phyloP scores from a whole-genome alignment of 805 yeast genomes.

The Yamadazyma insecticola region DNA sequence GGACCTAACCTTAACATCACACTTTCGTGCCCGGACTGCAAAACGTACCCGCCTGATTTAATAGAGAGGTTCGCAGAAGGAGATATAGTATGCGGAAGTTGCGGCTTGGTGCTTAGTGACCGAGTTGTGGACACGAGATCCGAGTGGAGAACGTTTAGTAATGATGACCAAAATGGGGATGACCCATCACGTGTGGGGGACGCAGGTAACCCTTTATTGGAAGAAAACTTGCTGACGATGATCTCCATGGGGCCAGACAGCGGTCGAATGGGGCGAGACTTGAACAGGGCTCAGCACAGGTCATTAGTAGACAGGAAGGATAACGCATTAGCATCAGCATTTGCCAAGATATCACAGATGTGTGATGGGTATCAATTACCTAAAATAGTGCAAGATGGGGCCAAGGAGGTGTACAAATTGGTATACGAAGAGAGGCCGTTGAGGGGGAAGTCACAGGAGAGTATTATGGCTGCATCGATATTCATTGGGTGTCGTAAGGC shows the following conservation, averaged over 20 bases:
- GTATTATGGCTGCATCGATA: constrained; percentile 95
- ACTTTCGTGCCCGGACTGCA: constrained; percentile 92
- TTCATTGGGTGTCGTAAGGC: constrained; percentile 93
- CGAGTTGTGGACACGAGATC: constrained; percentile 91
- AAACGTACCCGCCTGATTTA: constrained; percentile 90
- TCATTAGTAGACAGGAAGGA: constrained; percentile 84
- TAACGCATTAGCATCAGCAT: constrained; percentile 82
- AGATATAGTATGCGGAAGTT: constrained; percentile 95
- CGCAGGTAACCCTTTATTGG: constrained; percentile 88
- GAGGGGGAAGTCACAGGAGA: constrained; percentile 87
- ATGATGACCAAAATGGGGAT: constrained; percentile 96
- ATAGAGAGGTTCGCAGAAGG: constrained; percentile 96
- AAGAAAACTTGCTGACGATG: constrained; percentile 87
- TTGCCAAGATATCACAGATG: constrained; percentile 86
- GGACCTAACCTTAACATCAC: constrained; percentile 88
- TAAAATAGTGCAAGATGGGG: constrained; percentile 93
- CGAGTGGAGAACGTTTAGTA: constrained; percentile 98
- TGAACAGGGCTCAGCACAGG: constrained; percentile 84
- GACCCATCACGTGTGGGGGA: constrained; percentile 99
- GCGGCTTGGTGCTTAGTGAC: constrained; percentile 91
- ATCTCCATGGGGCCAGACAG: constrained; percentile 86
- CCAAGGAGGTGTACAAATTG: constrained; percentile 90
- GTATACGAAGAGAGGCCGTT: constrained; percentile 83
- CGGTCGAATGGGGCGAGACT: constrained; percentile 79
- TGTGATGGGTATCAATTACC: constrained; percentile 96